Evolutionary conservation across 306 rosid genomes (phyloP), one percentile per base, ranked within the genome.

Genomic region (Vicia villosa): DNA sequence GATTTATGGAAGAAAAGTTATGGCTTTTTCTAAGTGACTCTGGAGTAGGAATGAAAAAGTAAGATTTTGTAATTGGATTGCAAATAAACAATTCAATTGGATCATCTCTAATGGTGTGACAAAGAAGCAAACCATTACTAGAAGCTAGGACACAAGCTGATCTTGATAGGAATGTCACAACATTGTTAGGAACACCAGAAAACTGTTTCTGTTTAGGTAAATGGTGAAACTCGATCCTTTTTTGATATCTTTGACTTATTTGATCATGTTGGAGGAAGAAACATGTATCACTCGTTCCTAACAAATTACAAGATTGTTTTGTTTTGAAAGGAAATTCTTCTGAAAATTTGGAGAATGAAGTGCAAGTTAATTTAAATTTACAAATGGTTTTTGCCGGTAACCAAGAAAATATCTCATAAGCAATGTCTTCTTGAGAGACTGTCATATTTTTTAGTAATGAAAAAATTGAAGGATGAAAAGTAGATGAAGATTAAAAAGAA

Each of bases 41-140:
- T 9, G 38, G 69, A 1, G 15, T 37, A 0, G 63, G 47, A 37
- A 75, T 49, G 0, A 11, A 19, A 2, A 30, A 56, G 24, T 26
- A 49, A 16, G 56, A 47, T 5, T 68, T 19, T 24, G 74, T 75
- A 0, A 15, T 45, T 2, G 42, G 64, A 7, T 58, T 58, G 1
- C 24, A 58, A 6, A 58, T 4, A 2, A 58, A 32, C 1, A 58
- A 1, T 1, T 75, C 26, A 1, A 2, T 0, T 0, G 16, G 5
- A 0, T 43, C 5, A 5, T 21, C 3, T 0, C 2, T 11, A 9
- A n/a, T 10, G 1, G 17, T 49, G 7, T 41, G 13, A 47, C 69
- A 42, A 37, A 68, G 46, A 16, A 68, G 8, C 7, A 68, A 15
- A 0, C 74, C 80, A 26, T 75, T 68, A 5, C 47, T 58, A 0